A percentile compares a stretch with the other conserved stretches of the same genome.
Evolutionary conservation across 2,329 filamentous ascomycete species (phyloP).

Genomic region (Paracoccidioides lutzii): DNA sequence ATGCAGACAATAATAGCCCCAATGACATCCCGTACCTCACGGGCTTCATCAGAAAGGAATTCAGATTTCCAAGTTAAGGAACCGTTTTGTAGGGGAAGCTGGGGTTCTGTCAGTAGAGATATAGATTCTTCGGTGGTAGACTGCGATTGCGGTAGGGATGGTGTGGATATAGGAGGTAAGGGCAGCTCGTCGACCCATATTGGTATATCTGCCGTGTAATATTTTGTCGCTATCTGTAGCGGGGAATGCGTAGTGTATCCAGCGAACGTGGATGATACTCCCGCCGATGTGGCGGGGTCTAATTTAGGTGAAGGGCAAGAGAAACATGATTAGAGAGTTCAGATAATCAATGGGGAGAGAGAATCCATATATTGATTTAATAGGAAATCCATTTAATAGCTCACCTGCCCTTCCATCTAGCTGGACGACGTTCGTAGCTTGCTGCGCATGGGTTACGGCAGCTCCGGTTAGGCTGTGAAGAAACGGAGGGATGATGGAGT

Average conservation of each 20-base stretch:
- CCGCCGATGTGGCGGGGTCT: background rate
- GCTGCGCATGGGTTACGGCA: slow-evolving; percentile 15
- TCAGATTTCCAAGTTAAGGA: slow-evolving; percentile 24
- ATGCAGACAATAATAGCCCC: slow-evolving; percentile 31
- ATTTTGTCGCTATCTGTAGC: slow-evolving; percentile 29
- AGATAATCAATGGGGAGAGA: no score
- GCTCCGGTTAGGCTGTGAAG: slow-evolving; percentile 26
- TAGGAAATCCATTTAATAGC: background rate
- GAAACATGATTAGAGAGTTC: background rate
- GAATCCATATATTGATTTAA: no score
- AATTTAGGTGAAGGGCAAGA: background rate
- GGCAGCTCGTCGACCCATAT: slow-evolving; percentile 38
- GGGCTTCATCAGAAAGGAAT: slow-evolving; percentile 30
- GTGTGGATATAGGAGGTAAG: slow-evolving; percentile 4
- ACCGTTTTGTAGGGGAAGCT: slow-evolving; percentile 8
- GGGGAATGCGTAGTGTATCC: slow-evolving; percentile 36
- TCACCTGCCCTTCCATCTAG: background rate
- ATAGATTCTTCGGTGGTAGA: background rate
- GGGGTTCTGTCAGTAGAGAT: background rate
- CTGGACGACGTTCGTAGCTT: slow-evolving; percentile 1
- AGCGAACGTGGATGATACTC: slow-evolving; percentile 24
- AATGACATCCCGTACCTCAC: slow-evolving; percentile 33
- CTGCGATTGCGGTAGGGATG: background rate
- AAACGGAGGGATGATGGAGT: slow-evolving; percentile 24
- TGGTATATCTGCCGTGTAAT: slow-evolving; percentile 32